Base-by-base conservation (phyloP, 2,329 filamentous ascomycete genomes). In the Colletotrichum sidae region DNA sequence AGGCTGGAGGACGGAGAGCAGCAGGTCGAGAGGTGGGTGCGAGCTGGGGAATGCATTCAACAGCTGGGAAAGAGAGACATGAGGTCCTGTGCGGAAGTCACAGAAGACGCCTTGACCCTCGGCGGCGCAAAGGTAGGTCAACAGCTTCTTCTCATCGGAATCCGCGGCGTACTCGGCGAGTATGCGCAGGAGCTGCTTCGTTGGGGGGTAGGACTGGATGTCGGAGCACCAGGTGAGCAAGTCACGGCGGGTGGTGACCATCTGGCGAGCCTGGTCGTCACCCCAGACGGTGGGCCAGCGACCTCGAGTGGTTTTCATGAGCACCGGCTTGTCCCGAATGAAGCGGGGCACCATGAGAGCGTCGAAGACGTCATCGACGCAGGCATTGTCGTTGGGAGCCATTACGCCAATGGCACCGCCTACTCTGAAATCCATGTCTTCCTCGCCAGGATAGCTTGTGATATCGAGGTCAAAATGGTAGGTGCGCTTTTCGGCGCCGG, bases 251-350 rank as follows among this genome's bases (percentile, higher is more conserved):
- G 94, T 98, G 4, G 95, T 97, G 60, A 94, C 83, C n/a, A 99
- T 83, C 75, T 96, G 90, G 61, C 96, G 88, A 7, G 94, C 80
- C 77, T 92, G 80, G 17, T 98, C 95, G 2, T 97, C 93, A 46
- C 95, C 96, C 96, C 96, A 99, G 54, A 99, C 96, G 0, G 96
- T 99, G 4, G 96, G 96, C 95, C 95, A 99, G 54, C 96, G 87
- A 39, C 95, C 95, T 67, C 85, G 87, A 41, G 86, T 88, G 0
- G 96, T 98, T 76, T 89, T 90, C 70, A 98, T 80, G 15, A 91
- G 82, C 15, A 97, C 86, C 12, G 91, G 90, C 83, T 93, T 96
- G 79, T 97, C 92, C 37, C 96, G 91, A 66, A 96, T 84, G 74
- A 91, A 92, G 42, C 88, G 90, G 4, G 94, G 94, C 25, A 98